Conservation (phyloP, 2,329 filamentous ascomycete species). For the Zalaria sp. region DNA sequence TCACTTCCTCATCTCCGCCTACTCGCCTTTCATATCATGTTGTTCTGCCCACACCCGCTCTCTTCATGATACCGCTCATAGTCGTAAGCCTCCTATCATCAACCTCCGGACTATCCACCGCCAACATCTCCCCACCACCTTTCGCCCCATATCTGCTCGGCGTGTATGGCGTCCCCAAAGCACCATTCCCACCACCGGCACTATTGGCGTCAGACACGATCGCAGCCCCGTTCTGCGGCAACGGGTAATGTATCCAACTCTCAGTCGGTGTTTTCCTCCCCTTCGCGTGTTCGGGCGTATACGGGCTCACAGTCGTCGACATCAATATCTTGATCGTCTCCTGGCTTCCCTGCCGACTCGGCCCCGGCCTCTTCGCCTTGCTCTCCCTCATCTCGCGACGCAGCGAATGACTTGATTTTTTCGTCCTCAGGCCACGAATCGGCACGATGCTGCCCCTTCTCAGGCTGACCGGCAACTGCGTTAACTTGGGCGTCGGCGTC, state of each 20-base stretch:
- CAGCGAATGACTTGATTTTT: conserved; percentile 18
- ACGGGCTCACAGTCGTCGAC: background rate
- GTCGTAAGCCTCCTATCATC: background rate
- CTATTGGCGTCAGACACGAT: background rate
- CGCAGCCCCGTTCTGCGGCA: background rate
- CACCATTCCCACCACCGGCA: background rate
- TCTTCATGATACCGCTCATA: background rate
- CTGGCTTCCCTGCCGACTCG: background rate
- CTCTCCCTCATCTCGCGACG: conserved; percentile 12
- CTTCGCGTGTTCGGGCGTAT: background rate
- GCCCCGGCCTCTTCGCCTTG: background rate
- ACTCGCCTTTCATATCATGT: background rate
- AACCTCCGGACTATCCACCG: background rate
- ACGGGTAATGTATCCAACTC: background rate
- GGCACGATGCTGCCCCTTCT: conserved; percentile 18
- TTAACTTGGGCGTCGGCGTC: conserved; percentile 12
- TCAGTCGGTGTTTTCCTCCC: background rate
- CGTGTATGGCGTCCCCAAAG: conserved; percentile 8
- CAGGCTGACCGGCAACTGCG: conserved; percentile 15
- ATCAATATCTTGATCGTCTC: background rate
- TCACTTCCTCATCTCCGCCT: background rate
- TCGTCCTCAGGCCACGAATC: conserved; percentile 15
- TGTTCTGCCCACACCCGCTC: background rate
- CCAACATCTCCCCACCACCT: background rate
- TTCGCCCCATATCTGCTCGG: conserved; percentile 3